Base-by-base conservation (phyloP, 2,329 filamentous ascomycete species). In the Trichoderma aggressivum region DNA sequence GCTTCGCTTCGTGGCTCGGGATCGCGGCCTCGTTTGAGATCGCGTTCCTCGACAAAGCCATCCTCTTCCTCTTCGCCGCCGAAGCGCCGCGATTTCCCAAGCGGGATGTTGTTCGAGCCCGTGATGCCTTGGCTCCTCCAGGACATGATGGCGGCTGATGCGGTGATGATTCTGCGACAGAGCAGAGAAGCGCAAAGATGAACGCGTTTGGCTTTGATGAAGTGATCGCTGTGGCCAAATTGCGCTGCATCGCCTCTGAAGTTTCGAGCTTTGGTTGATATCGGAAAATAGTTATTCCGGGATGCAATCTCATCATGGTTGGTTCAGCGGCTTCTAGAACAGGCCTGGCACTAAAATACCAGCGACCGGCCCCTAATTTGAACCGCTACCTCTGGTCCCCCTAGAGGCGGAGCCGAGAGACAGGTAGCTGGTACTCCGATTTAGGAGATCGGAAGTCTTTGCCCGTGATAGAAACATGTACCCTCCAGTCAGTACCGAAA, bases 81-180 rank as follows among this genome's bases (percentile, higher is more conserved):
- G 73, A 90, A 91, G 77, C 97, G 94, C 73, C 94, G 92, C 77
- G 92, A 90, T 77, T 90, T 97, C 66, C 96, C 96, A 73, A 99
- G 85, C 73, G 96, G 96, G 78, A 99, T 97, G 79, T 98, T 98
- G 84, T 99, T 99, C 58, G 97, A 98, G 66, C 96, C 96, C 24
- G 96, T 99, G 80, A 97, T 97, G 76, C 96, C 96, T 81, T 91
- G 89, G 71, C 83, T 89, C 85, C 89, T 86, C 89, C 89, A 91
- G 78, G 89, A 85, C 89, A 91, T 91, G 7, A 74, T 84, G 78
- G 66, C 56, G 39, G 71, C 34, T 47, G 59, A 55, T 69, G 58
- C 47, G 34, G 43, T 36, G 65, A 24, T 43, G n/a, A 43, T 62
- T 50, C 58, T 39, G 34, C 24, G 50, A 39, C 56, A 55, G 43